Conservation (phyloP, 495 filamentous ascomycete genomes). For the Penicillium robsamsonii region DNA sequence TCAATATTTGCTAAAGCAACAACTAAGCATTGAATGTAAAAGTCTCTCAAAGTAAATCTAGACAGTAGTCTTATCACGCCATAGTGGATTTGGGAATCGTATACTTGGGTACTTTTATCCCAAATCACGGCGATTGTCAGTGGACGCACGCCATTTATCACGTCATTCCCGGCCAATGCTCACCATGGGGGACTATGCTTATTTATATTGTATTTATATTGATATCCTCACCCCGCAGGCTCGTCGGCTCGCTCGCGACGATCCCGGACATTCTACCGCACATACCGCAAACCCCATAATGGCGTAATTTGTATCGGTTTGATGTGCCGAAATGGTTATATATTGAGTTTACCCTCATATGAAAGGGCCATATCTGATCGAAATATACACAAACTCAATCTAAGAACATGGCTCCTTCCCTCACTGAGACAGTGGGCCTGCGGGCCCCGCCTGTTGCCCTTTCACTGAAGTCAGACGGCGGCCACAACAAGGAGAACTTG, state of each 20-base stretch:
- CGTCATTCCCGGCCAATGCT: slow-evolving; percentile 5
- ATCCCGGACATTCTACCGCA: neutral
- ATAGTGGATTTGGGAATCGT: slow-evolving; percentile 10
- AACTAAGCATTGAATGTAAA: no score
- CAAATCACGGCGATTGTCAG: slow-evolving; percentile 1
- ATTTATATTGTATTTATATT: neutral
- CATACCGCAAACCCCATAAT: slow-evolving; percentile 13
- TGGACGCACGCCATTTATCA: slow-evolving; percentile 16
- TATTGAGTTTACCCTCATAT: neutral
- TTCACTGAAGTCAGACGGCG: slow-evolving; percentile 38
- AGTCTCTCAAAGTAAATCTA: no score
- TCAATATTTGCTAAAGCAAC: no score
- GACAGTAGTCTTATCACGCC: no score
- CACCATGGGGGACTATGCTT: neutral
- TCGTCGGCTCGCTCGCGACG: slow-evolving; percentile 2
- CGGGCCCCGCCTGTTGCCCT: slow-evolving; percentile 35
- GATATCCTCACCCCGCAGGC: no score
- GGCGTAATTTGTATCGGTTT: slow-evolving; percentile 15
- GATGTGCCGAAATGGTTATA: slow-evolving; percentile 12
- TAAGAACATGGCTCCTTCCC: slow-evolving; percentile 46
- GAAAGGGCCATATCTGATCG: neutral
- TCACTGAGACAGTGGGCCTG: slow-evolving; percentile 45
- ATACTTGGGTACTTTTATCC: neutral
- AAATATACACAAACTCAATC: neutral
- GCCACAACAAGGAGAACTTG: slow-evolving; percentile 63